phyloP scores from a whole-genome alignment of 2,329 filamentous ascomycete species.

The Diaporthe amygdali region DNA sequence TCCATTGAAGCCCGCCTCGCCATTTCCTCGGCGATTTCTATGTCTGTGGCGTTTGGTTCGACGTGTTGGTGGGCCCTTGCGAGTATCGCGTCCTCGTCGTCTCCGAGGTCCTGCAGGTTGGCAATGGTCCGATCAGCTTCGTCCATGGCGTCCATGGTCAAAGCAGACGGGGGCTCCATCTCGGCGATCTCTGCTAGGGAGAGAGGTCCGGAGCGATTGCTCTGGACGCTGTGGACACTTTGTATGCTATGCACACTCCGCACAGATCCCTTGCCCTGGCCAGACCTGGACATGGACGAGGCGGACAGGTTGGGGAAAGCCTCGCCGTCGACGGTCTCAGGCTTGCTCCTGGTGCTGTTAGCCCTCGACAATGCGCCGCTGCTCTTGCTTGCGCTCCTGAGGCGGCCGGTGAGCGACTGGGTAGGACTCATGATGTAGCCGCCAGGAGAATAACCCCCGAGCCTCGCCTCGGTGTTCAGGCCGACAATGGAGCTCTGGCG shows the following conservation, averaged over 20 bases:
- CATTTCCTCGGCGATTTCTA: conserved; percentile 27
- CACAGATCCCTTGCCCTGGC: conserved; percentile 59
- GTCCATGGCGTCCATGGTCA: conserved; percentile 59
- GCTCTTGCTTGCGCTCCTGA: conserved; percentile 60
- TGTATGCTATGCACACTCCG: conserved; percentile 32
- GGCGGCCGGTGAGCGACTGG: conserved; percentile 62
- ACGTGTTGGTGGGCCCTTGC: conserved; percentile 42
- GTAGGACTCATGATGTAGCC: conserved; percentile 72
- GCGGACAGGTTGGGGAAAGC: conserved; percentile 30
- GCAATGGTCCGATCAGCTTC: conserved; percentile 52
- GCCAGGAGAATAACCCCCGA: conserved; percentile 73
- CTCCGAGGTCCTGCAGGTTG: conserved; percentile 37
- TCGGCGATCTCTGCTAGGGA: conserved; percentile 63
- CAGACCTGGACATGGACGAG: conserved; percentile 52
- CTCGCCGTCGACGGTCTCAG: conserved; percentile 44
- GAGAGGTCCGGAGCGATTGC: conserved; percentile 50
- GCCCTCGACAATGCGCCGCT: conserved; percentile 35
- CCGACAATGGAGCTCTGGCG: conserved; percentile 68
- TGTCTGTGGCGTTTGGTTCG: conserved; percentile 33
- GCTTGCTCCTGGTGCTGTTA: conserved; percentile 36
- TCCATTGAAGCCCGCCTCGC: conserved; percentile 17
- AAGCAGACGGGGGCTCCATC: conserved; percentile 53
- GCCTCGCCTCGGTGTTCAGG: conserved; percentile 68
- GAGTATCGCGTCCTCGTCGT: conserved; percentile 45
- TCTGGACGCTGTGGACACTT: conserved; percentile 41